Evolutionary conservation across 805 yeast species (phyloP).

Genomic region (Metschnikowia gelsemii): DNA sequence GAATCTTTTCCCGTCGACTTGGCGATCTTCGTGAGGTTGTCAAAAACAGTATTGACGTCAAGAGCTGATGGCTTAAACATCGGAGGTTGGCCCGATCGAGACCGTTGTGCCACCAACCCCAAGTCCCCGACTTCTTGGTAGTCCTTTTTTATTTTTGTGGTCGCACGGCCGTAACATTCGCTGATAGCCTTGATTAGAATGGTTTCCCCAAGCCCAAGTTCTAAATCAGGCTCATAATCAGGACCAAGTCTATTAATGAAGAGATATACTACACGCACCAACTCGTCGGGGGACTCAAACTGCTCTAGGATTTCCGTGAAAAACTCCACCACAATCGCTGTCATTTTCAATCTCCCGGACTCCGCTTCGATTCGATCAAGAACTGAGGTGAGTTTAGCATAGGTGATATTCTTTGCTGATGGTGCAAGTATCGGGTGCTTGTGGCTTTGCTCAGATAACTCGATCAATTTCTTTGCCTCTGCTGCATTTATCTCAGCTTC

Average conservation of each 20-base stretch:
- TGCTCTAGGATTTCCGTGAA: constrained; percentile 60
- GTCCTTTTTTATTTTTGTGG: constrained; percentile 67
- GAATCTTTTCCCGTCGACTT: constrained; percentile 75
- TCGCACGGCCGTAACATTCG: constrained; percentile 83
- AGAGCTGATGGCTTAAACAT: constrained; percentile 91
- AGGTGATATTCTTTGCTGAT: constrained; percentile 25
- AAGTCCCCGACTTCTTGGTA: constrained; percentile 83
- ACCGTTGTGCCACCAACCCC: constrained; percentile 82
- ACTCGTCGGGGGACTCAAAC: constrained; percentile 36
- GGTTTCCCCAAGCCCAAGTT: constrained; percentile 91
- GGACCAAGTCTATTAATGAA: constrained; percentile 91
- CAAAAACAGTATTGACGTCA: constrained; percentile 70
- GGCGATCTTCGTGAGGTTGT: constrained; percentile 74
- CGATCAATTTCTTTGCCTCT: constrained; percentile 16
- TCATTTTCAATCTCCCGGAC: constrained; percentile 79
- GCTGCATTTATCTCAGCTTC: constrained; percentile 7
- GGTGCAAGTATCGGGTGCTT: constrained; percentile 13
- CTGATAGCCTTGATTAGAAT: constrained; percentile 82
- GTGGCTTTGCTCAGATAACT: constrained; percentile 14
- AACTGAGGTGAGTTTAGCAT: constrained; percentile 51
- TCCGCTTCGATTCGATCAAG: constrained; percentile 80
- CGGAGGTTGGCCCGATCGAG: constrained; percentile 82
- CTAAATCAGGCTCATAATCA: constrained; percentile 87
- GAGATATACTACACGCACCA: constrained; percentile 74
- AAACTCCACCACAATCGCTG: constrained; percentile 71